These are phyloP conservation scores for Phytophthora pini DNA, from an alignment of 352 stramenopile species.

Conservation along the genomic window DNA sequence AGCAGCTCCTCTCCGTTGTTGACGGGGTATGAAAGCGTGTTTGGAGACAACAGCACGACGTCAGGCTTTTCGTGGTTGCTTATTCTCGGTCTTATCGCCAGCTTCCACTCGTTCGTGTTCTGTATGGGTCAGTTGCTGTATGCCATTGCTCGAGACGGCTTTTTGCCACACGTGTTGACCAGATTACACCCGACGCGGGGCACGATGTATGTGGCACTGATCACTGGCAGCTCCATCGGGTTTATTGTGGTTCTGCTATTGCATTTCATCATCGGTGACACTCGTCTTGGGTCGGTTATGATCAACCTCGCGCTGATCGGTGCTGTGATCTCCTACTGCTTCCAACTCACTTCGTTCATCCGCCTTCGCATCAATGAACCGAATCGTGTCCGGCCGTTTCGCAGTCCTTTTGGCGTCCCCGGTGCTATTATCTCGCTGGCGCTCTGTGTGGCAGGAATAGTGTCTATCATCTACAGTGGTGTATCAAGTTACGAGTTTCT, in stretches of 20 bases:
- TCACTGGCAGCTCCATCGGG: constrained; percentile 49
- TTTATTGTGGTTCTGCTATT: constrained; percentile 58
- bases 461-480: constrained; percentile 77
- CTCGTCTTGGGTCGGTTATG: constrained; percentile 62
- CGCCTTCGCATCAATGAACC: constrained; percentile 59
- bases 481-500: constrained; percentile 63
- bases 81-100: constrained; percentile 64
- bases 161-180: constrained; percentile 57
- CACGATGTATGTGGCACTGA: constrained; percentile 64
- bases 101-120: constrained; percentile 84
- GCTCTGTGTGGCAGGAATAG: constrained; percentile 52
- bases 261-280: constrained; percentile 68
- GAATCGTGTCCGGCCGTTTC: constrained; percentile 53
- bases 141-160: constrained; percentile 73
- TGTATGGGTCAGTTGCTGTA: constrained; percentile 76
- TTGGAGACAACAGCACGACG: constrained; percentile 71
- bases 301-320: constrained; percentile 79
- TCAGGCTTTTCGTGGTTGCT: constrained; percentile 76
- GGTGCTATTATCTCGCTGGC: constrained; percentile 51
- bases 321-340: constrained; percentile 67
- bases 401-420: constrained; percentile 59
- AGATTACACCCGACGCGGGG: constrained; percentile 47
- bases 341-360: constrained; percentile 69
- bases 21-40: constrained; percentile 69
- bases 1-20: constrained; percentile 58